phyloP scores from a whole-genome alignment of 2,329 filamentous ascomycete genomes.

The Botrytis pseudocinerea region DNA sequence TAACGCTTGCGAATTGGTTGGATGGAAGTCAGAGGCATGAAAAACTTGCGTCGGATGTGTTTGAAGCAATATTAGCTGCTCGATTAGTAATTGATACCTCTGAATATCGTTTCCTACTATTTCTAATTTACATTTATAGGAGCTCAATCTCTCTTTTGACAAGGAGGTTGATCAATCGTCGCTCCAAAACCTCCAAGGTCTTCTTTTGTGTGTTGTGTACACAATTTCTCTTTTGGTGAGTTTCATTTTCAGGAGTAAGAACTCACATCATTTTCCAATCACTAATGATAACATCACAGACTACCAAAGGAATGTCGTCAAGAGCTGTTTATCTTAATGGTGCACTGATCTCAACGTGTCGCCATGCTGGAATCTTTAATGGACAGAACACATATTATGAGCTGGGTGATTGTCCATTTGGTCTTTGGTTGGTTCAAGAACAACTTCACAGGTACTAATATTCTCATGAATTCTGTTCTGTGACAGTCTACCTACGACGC shows the following conservation, averaged over 20 bases:
- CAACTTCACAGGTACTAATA: constrained; percentile 5
- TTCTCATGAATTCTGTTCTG: too few species aligned
- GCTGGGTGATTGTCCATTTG: constrained; percentile 16
- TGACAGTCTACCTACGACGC: too few species aligned
- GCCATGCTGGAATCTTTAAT: constrained; percentile 15
- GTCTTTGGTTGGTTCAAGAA: constrained; percentile 11
- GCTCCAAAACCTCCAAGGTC: constrained; percentile 12
- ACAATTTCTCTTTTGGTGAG: constrained; percentile 10
- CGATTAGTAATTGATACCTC: background rate
- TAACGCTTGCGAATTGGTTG: constrained; percentile 13
- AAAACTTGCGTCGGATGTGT: constrained; percentile 5
- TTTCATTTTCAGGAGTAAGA: background rate
- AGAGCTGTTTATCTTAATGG: constrained; percentile 17
- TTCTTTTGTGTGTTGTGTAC: constrained; percentile 17
- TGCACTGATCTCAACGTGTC: constrained; percentile 9
- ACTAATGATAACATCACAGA: background rate
- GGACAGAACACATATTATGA: constrained; percentile 21
- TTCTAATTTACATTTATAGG: background rate
- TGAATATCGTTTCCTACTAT: background rate
- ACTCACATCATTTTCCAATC: background rate
- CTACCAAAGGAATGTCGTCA: background rate
- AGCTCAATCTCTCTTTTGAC: background rate
- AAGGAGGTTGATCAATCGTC: constrained; percentile 11
- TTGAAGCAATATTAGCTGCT: constrained; percentile 15
- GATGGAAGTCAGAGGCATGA: background rate